These are phyloP conservation scores for Kurtzmaniella fragi DNA, from an alignment of 805 yeast genomes.

Conservation along the genomic window DNA sequence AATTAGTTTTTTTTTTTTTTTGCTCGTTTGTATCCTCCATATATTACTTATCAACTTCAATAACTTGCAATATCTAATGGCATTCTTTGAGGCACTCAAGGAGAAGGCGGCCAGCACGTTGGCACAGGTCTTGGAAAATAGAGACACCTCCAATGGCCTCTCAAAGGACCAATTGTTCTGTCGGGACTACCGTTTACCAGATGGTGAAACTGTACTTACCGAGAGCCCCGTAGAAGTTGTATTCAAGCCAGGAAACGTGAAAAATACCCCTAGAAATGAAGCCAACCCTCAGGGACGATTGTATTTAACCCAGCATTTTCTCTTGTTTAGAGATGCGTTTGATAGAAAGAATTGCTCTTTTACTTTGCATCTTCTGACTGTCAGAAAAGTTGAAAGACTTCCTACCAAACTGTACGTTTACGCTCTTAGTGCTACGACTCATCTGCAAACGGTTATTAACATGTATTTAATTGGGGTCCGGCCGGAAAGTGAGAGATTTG, in stretches of 20 bases:
- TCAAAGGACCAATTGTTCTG: conserved; percentile 70
- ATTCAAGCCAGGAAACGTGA: conserved; percentile 20
- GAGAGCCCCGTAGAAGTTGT: conserved; percentile 61
- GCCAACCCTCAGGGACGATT: conserved; percentile 53
- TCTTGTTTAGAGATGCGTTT: conserved; percentile 68
- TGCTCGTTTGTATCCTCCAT: no score
- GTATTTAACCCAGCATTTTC: conserved; percentile 68
- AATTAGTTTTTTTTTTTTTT: no score
- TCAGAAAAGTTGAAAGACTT: conserved; percentile 81
- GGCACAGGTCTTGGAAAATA: conserved; percentile 32
- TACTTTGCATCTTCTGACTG: conserved; percentile 66
- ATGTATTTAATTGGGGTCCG: conserved; percentile 76
- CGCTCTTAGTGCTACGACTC: conserved; percentile 68
- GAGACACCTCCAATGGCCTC: conserved; percentile 40
- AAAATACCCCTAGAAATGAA: conserved; percentile 8
- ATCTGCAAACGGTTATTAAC: conserved; percentile 56
- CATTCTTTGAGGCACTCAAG: conserved; percentile 45
- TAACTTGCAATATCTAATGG: conserved; percentile 28
- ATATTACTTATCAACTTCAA: no score
- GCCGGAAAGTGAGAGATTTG: conserved; percentile 76
- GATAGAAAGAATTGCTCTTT: conserved; percentile 67
- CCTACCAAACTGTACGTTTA: conserved; percentile 74
- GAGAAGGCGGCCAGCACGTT: conserved; percentile 44
- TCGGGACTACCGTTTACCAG: conserved; percentile 65
- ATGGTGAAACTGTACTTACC: conserved; percentile 57